phyloP scores from a whole-genome alignment of 805 yeast genomes.

The Blastobotrys parvus region DNA sequence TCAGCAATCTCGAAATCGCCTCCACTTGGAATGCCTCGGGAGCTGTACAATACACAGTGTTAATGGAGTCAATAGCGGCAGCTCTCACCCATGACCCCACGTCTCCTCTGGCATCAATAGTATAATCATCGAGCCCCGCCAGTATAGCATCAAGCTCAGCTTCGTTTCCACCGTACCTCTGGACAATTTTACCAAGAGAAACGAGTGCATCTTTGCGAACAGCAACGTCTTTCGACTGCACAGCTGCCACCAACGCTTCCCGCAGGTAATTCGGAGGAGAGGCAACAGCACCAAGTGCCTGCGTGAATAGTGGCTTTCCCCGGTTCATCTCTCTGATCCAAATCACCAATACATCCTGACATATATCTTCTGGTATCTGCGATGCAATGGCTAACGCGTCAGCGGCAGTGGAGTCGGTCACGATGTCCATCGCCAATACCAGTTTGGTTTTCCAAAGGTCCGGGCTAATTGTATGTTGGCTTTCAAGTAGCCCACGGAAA shows the following conservation, averaged over 20 bases:
- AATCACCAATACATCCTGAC: background rate
- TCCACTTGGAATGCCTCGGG: conserved; percentile 6
- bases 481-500: conserved; percentile 7
- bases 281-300: background rate
- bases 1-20: conserved; percentile 27
- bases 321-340: background rate
- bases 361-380: no score
- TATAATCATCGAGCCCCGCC: conserved; percentile 60
- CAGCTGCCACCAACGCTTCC: background rate
- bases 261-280: background rate
- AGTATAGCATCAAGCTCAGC: conserved; percentile 18
- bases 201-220: background rate
- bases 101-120: conserved; percentile 77
- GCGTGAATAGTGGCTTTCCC: background rate
- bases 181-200: background rate
- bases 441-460: background rate
- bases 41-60: conserved; percentile 21
- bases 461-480: background rate
- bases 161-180: background rate
- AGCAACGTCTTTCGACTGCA: background rate
- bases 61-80: conserved; percentile 35
- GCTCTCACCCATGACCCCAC: conserved; percentile 73
- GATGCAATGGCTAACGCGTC: background rate
- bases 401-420: background rate
- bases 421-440: background rate